Conservation (phyloP, 2,329 filamentous ascomycete species). For the Blastomyces silverae region DNA sequence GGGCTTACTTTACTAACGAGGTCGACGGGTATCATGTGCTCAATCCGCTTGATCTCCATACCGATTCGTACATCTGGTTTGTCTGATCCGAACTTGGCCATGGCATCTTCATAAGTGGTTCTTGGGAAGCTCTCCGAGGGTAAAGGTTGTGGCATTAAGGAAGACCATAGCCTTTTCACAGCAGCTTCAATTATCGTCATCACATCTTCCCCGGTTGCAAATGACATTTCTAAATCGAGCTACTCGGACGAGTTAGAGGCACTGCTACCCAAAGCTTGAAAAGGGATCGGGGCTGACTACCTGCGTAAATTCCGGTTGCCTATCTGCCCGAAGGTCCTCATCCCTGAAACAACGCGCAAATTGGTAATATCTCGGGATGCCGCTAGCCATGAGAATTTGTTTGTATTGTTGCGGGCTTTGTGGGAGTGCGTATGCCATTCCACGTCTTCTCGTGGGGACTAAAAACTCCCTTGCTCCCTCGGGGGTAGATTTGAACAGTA, state of each 20-base stretch:
- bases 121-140: constrained; percentile 47
- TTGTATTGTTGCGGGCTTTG: constrained; percentile 99
- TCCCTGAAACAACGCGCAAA: constrained; percentile 94
- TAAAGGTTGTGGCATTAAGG: constrained; percentile 42
- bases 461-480: constrained; percentile 93
- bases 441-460: constrained; percentile 72
- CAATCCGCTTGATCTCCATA: constrained; percentile 59
- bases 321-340: constrained; percentile 83
- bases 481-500: constrained; percentile 95
- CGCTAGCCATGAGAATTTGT: constrained; percentile 91
- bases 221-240: constrained; percentile 92
- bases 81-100: constrained; percentile 75
- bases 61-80: constrained; percentile 83
- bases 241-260: constrained; percentile 32
- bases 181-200: constrained; percentile 53
- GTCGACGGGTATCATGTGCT: constrained; percentile 54
- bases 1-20: constrained; percentile 70
- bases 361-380: constrained; percentile 76
- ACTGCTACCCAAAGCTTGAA: neutral
- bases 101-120: constrained; percentile 68
- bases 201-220: constrained; percentile 64
- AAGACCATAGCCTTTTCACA: constrained; percentile 50
- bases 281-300: constrained; percentile 38
- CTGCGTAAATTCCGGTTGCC: constrained; percentile 95
- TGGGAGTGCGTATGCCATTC: constrained; percentile 79